Evolutionary conservation across 2,329 filamentous ascomycete genomes (phyloP), one percentile per base, ranked within the genome.

Genomic region (Fusarium nurragi): DNA sequence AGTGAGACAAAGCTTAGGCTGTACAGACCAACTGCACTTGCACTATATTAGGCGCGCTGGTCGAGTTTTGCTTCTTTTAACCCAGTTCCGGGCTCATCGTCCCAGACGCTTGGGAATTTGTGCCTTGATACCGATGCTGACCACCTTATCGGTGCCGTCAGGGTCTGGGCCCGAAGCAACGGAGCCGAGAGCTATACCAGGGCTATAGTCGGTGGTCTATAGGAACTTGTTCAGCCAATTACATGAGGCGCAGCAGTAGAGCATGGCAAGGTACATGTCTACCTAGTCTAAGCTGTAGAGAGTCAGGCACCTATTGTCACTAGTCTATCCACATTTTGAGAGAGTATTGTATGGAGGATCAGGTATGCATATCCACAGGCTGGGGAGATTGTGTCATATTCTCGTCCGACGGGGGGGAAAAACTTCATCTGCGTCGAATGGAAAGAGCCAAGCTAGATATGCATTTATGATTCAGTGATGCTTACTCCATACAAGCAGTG

Each of bases 171-270:
- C 60, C 59, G 37, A 38, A 53, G 39, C 38, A 28, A 57, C 22
- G 60, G 64, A 67, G 37, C 46, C 47, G 44, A 67, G 30, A 10
- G 18, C 26, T 39, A 12, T 28, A 28, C 4, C 12, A n/a, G 16
- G 30, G 25, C 12, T 9, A 3, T 16, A 32, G 30, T n/a, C 8
- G 2, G 14, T n/a, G 25, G 12, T 26, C 25, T 28, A n/a, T 36
- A 19, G 44, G 44, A 43, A 37, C 41, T 18, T 28, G 32, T 26
- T 21, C 11, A 22, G 14, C 41, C 41, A 46, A 30, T 28, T 10
- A 18, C 22, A 19, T 23, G 6, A 32, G 9, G 14, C 8, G 30
- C 16, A 32, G 16, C 6, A n/a, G 16, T n/a, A 32, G 7, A n/a
- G 14, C 8, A n/a, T n/a, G 30, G 30, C 14, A 14, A 32, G 8